Percentiles rank a stretch among this genome's conserved stretches.
Conservation (phyloP, 225 moss, liverwort and hornwort species). For the Bryum argenteum region DNA sequence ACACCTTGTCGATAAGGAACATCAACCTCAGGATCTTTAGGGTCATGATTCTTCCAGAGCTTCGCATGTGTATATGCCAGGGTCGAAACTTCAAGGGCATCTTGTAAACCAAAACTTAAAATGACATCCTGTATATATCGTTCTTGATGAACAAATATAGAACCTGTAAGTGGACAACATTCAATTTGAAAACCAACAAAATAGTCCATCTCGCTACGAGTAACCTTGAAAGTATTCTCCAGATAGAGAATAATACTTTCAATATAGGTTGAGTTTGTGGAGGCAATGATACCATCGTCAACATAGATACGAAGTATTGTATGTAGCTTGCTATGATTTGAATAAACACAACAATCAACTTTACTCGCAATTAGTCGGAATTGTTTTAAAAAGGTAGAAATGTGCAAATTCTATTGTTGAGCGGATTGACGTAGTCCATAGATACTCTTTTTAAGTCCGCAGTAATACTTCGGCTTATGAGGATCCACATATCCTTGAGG, state of each 20-base stretch:
- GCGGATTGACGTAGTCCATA: neutral
- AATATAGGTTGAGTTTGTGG: neutral
- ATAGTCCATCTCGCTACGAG: neutral
- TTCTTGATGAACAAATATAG: neutral
- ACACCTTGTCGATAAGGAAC: neutral
- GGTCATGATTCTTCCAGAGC: neutral
- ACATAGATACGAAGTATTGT: neutral
- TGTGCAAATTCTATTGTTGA: neutral
- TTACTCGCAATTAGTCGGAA: no score
- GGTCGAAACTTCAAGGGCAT: neutral
- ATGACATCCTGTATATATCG: neutral
- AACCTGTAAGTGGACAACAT: fast-evolving
- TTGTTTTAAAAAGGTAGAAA: neutral
- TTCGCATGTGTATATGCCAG: neutral
- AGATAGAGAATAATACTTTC: neutral
- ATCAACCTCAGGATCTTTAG: neutral
- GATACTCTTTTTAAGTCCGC: no score
- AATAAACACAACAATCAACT: neutral
- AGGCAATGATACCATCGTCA: neutral
- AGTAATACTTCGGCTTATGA: no score
- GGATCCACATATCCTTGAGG: no score
- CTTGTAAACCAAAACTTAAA: neutral
- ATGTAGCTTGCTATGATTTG: neutral
- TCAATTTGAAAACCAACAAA: neutral
- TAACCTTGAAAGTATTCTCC: neutral